Conservation (phyloP, 805 yeast species). For the Candida arabinofermentans region DNA sequence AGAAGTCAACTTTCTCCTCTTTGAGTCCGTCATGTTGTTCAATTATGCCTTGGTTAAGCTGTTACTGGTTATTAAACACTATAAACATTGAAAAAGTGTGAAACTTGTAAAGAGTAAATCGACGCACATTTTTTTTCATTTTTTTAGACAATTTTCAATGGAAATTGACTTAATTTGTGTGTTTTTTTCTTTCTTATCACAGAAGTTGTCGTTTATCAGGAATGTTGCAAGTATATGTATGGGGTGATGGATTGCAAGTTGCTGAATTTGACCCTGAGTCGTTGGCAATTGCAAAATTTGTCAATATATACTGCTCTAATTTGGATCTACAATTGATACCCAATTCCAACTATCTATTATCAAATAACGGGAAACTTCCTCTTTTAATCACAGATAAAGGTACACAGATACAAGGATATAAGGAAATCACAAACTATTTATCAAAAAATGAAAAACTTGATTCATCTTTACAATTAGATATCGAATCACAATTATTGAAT, state of each 20-base stretch:
- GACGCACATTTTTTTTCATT: too few species aligned
- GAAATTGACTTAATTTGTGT: not conserved
- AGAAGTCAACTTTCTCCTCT: constrained; percentile 23
- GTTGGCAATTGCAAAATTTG: constrained; percentile 43
- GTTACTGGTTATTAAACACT: too few species aligned
- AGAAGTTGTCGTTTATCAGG: constrained; percentile 2
- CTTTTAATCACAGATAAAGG: constrained; percentile 28
- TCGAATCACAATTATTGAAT: constrained; percentile 31
- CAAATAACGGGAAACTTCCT: constrained; percentile 50
- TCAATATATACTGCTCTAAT: constrained; percentile 24
- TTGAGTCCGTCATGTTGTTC: not conserved
- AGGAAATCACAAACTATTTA: constrained; percentile 35
- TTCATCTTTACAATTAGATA: not conserved
- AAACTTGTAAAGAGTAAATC: too few species aligned
- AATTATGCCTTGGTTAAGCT: not conserved
- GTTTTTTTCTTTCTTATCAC: too few species aligned
- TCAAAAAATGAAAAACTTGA: constrained; percentile 3
- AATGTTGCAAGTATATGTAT: constrained; percentile 24
- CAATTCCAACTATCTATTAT: constrained; percentile 54
- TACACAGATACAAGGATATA: constrained; percentile 37
- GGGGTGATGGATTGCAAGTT: constrained; percentile 42
- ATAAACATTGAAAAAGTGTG: too few species aligned
- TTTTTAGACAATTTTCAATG: too few species aligned
- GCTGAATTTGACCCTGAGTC: constrained; percentile 51
- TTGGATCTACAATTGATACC: constrained; percentile 39